phyloP scores from a whole-genome alignment of 2,329 filamentous ascomycete species.

The Anisogramma anomala region DNA sequence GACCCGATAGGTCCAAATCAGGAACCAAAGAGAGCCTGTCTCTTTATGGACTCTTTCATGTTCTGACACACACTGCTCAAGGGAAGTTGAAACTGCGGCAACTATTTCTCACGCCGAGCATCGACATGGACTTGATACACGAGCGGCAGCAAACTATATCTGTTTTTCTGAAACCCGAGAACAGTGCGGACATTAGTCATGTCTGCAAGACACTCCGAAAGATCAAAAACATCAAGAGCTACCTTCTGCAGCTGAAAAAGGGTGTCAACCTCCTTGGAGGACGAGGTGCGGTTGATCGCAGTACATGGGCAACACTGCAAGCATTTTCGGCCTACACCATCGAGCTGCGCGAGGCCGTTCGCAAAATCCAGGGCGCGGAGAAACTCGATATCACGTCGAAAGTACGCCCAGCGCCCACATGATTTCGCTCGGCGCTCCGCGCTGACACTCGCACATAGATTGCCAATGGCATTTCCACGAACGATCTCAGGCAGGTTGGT shows the following conservation, averaged over 20 bases:
- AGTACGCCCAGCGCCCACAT: constrained; percentile 25
- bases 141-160: constrained; percentile 61
- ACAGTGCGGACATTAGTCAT: constrained; percentile 41
- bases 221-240: constrained; percentile 63
- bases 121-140: constrained; percentile 54
- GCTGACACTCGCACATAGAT: constrained; percentile 29
- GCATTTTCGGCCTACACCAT: constrained; percentile 62
- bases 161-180: constrained; percentile 56
- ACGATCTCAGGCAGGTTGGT: constrained; percentile 53
- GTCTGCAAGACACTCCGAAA: constrained; percentile 53
- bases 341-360: constrained; percentile 54
- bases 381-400: constrained; percentile 41
- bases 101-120: constrained; percentile 68
- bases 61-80: constrained; percentile 65
- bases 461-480: constrained; percentile 46
- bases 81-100: constrained; percentile 65
- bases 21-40: constrained; percentile 72
- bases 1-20: constrained; percentile 46
- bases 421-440: not conserved
- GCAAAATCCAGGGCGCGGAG: constrained; percentile 43
- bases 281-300: constrained; percentile 45
- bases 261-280: constrained; percentile 51
- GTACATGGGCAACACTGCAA: constrained; percentile 61
- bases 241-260: constrained; percentile 61
- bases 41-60: constrained; percentile 70